Percentiles rank a stretch among this genome's conserved stretches.
These are phyloP conservation scores for Heliamphora pulchella DNA, from an alignment of 179 eudicot genomes.

Conservation along the genomic window DNA sequence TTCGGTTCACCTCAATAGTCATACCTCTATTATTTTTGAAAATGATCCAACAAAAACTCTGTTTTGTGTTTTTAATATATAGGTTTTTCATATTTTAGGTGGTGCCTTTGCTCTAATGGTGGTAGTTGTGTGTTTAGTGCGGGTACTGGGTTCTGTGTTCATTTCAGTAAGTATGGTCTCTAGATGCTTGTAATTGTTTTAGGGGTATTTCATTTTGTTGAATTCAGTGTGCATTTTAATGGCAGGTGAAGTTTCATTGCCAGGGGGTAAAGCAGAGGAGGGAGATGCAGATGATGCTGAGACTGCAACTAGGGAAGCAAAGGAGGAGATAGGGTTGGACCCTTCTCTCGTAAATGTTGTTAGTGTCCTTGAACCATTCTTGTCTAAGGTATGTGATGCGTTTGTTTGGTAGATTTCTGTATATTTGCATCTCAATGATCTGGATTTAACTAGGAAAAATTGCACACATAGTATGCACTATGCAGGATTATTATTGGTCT, in stretches of 20 bases:
- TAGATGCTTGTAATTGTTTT: background rate
- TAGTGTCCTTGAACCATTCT: slow-evolving; percentile 62
- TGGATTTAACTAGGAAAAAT: background rate
- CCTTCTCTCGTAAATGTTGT: slow-evolving; percentile 64
- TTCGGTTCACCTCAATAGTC: too few species aligned
- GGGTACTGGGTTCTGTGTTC: background rate
- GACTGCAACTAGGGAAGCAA: slow-evolving; percentile 70
- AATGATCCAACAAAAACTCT: background rate
- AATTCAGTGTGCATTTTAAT: background rate
- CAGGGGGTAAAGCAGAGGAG: slow-evolving; percentile 75
- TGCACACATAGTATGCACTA: too few species aligned
- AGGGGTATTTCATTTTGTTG: background rate
- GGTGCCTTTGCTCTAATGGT: background rate
- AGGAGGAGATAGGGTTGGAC: slow-evolving; percentile 74
- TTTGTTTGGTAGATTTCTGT: background rate
- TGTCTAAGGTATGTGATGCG: slow-evolving; percentile 49
- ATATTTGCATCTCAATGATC: background rate
- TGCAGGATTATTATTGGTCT: too few species aligned
- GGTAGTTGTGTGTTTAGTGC: background rate
- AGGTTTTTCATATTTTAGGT: background rate
- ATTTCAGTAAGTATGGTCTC: background rate
- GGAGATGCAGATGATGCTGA: slow-evolving; percentile 60
- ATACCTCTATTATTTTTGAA: too few species aligned
- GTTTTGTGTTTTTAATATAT: background rate
- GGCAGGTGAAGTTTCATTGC: slow-evolving; percentile 73